Evolutionary conservation across 1,139 yeast species (phyloP).

Genomic region (Candida sp.): DNA sequence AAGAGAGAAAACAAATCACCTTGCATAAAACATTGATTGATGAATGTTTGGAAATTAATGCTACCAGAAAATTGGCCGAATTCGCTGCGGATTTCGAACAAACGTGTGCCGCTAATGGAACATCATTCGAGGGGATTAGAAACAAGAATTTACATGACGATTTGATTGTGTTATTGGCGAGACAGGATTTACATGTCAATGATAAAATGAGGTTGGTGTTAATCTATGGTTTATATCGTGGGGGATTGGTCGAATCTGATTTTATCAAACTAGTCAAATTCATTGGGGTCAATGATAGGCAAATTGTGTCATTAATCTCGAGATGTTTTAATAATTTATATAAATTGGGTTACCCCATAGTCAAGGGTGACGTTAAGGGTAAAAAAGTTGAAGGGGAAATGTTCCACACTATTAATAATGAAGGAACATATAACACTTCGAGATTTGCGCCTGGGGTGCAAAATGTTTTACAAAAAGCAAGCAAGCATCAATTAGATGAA

Average conservation of each 20-base stretch:
- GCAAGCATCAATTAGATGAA: slow-evolving; percentile 49
- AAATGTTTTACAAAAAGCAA: slow-evolving; percentile 48
- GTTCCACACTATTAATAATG: slow-evolving; percentile 66
- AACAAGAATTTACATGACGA: slow-evolving; percentile 66
- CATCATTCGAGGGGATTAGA: slow-evolving; percentile 66
- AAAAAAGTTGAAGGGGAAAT: slow-evolving; percentile 38
- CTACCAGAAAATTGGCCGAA: slow-evolving; percentile 53
- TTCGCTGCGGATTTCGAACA: slow-evolving; percentile 71
- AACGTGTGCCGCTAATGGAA: slow-evolving; percentile 70
- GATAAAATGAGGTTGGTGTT: slow-evolving; percentile 80
- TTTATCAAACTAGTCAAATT: slow-evolving; percentile 68
- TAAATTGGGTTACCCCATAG: slow-evolving; percentile 61
- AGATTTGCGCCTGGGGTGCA: slow-evolving; percentile 74
- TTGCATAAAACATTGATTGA: slow-evolving; percentile 61
- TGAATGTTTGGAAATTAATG: slow-evolving; percentile 51
- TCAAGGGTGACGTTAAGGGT: slow-evolving; percentile 48
- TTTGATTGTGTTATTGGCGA: slow-evolving; percentile 55
- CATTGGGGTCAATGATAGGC: slow-evolving; percentile 59
- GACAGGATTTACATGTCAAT: slow-evolving; percentile 46
- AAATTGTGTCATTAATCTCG: slow-evolving; percentile 43
- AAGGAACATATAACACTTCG: slow-evolving; percentile 68
- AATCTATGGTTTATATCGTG: slow-evolving; percentile 76
- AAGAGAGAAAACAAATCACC: slow-evolving; percentile 58
- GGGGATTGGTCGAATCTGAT: slow-evolving; percentile 79
- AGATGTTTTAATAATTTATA: slow-evolving; percentile 63